Base-by-base conservation (phyloP, 2,329 filamentous ascomycete species). In the Fusarium equiseti region DNA sequence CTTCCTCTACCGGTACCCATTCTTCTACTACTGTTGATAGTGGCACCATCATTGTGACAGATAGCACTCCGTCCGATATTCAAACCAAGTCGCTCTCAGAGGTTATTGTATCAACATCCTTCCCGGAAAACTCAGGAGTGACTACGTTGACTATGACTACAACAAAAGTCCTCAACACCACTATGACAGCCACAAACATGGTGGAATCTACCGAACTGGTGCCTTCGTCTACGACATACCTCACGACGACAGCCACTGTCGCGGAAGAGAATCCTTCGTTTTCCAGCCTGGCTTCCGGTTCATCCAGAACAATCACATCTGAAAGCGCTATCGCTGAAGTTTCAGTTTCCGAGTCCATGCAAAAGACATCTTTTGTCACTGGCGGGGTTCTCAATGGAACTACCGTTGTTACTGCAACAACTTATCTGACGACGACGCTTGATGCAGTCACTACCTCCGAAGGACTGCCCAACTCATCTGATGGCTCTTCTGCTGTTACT, bases 161-260 rank as follows among this genome's bases (percentile, higher is more conserved):
- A 20, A 72, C 69, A 20, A 35, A 57, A 32, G n/a, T 59, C 12
- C 20, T 72, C 13, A 72, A 58, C 52, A 29, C 63, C 22, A 72
- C 69, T 18, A 50, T 67, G 26, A 70, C 66, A 29, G 27, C 63
- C n/a, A 53, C 66, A 10, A 40, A 29, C 7, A 8, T 20, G 6
- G 13, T 13, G n/a, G 35, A 32, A 11, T 31, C 42, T 26, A 53
- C 53, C 9, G 31, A 15, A 8, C 18, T 32, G 12, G 29, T 32
- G 16, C 42, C 20, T 3, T 24, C 38, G 7, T 52, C 57, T 11
- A 52, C 42, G 10, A 24, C 32, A 27, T 45, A 68, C 38, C 26
- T 38, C 11, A 16, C 51, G n/a, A 46, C 42, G 13, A 51, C 38
- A 20, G 18, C 32, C 27, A 42, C 55, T 18, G 18, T 26, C 42